Evolutionary conservation across 768 basidiomycete species (phyloP), one percentile per base, ranked within the genome.

Genomic region (Botryobasidium botryosum): DNA sequence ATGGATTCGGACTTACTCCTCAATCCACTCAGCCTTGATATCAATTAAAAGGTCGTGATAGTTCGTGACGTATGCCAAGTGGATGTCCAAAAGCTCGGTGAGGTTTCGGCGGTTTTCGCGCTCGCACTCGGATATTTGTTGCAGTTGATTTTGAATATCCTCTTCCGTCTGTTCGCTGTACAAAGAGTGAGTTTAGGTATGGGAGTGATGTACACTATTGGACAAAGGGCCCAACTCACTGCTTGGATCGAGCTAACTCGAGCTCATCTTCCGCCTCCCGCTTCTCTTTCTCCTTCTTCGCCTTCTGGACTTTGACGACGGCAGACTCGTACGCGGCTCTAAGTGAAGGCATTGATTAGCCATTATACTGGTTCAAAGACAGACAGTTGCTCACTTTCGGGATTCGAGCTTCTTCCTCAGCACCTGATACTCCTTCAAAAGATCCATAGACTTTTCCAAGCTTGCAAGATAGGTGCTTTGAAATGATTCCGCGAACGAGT

Each of bases 371-470:
- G n/a, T n/a, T 10, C 12, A 39, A 21, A 8, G 37, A 39, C 10
- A 13, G 8, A 21, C 10, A 21, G 26, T 42, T 27, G 26, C 27
- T 13, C 48, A 82, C 86, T 84, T 69, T 55, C 85, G 66, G 42
- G 79, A 86, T 46, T 92, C 87, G 13, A 91, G 61, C 57, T 88
- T 91, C 71, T 88, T 92, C 50, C 76, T 72, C 49, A 79, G 68
- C 4, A 65, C 56, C 46, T 87, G 79, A 51, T 83, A 91, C 45
- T 88, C 87, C 55, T 78, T 84, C 56, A 92, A 77, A 24, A 82
- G 77, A 6, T 75, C 79, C 13, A 66, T 66, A 41, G 78, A 77
- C 35, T 61, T 67, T 50, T 76, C 68, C 43, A 88, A 64, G 2
- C 81, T 75, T 0, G 68, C 54, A 21, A 90, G 57, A 55, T 81